These are phyloP conservation scores for Rhodamnia argentea DNA, from an alignment of 345 rosid genomes.

Conservation along the genomic window DNA sequence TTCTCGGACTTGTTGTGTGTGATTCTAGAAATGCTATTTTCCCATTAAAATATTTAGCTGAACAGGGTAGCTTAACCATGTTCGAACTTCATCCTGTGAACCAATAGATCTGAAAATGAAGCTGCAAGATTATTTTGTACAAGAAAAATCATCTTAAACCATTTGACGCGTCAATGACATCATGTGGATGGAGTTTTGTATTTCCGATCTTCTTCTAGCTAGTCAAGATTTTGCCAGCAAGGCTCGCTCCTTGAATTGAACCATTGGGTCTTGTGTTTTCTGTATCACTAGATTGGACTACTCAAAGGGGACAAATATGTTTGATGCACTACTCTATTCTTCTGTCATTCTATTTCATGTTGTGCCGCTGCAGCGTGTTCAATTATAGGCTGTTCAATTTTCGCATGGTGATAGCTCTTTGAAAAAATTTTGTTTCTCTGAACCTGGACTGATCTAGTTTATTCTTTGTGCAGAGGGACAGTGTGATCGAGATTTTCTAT, in stretches of 20 bases:
- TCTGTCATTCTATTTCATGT: neutral
- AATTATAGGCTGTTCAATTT: neutral
- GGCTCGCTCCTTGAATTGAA: neutral
- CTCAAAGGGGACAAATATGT: neutral
- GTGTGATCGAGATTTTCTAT: constrained; percentile 76
- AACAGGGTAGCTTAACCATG: neutral
- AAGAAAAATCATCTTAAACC: neutral
- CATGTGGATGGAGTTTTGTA: neutral
- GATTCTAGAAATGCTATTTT: neutral
- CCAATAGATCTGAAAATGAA: neutral
- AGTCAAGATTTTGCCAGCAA: neutral
- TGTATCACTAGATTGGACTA: neutral
- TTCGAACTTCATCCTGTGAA: neutral
- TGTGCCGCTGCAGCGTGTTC: too few species aligned
- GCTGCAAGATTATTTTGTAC: neutral
- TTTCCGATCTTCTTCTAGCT: neutral
- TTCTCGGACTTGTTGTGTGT: neutral
- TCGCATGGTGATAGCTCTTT: neutral
- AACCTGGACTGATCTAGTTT: neutral
- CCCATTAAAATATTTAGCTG: neutral
- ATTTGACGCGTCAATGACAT: neutral
- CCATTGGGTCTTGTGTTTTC: neutral
- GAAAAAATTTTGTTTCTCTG: neutral
- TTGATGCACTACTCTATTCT: neutral
- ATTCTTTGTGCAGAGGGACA: constrained; percentile 53